These are phyloP conservation scores for Echium plantagineum DNA, from an alignment of 257 asterid genomes.

Conservation along the genomic window DNA sequence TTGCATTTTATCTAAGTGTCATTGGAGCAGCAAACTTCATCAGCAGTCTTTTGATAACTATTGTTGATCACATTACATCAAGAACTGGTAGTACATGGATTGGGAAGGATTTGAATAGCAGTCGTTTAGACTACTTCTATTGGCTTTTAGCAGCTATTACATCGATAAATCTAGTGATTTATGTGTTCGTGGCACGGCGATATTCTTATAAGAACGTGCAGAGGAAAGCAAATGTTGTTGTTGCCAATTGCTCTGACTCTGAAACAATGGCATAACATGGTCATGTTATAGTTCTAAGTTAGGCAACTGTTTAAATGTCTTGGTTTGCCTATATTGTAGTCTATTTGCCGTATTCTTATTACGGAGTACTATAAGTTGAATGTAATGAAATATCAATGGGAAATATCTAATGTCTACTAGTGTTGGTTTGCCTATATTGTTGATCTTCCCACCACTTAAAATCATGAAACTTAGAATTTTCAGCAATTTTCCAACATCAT, in stretches of 20 bases:
- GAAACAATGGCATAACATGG: constrained; percentile 19
- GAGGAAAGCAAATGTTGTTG: constrained; percentile 29
- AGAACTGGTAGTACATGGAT: constrained; percentile 45
- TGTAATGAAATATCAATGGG: not conserved
- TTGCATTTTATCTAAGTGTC: constrained; percentile 65
- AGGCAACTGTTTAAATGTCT: no score
- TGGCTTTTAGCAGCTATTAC: constrained; percentile 42
- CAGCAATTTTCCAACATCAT: no score
- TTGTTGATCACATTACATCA: constrained; percentile 46
- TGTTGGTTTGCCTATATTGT: not conserved
- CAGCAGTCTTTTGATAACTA: constrained; percentile 49
- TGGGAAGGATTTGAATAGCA: constrained; percentile 25
- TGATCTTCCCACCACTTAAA: no score
- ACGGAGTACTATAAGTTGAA: not conserved
- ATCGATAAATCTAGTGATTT: constrained; percentile 30
- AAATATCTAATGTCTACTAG: no score
- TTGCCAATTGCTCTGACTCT: constrained; percentile 28
- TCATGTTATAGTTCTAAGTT: not conserved
- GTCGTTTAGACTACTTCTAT: constrained; percentile 28
- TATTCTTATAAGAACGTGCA: constrained; percentile 64
- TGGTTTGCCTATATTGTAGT: no score
- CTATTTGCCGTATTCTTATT: not conserved
- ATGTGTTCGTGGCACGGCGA: constrained; percentile 34
- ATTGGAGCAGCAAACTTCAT: constrained; percentile 60
- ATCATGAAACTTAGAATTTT: no score